Evolutionary conservation across 225 moss, liverwort and hornwort genomes (phyloP).

Genomic region (Ulota crispa): DNA sequence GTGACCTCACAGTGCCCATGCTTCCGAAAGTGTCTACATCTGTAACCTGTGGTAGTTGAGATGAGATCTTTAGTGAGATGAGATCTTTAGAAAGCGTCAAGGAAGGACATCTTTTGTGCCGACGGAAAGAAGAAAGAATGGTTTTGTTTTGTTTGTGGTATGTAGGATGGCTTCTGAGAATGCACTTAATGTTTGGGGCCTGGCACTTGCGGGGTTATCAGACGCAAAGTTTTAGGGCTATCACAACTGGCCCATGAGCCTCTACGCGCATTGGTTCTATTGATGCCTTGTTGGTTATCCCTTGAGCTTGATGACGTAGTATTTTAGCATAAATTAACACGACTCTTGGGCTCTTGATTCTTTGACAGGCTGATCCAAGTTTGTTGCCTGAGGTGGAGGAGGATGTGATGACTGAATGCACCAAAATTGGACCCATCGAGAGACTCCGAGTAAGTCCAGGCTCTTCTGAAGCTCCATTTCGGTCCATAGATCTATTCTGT

Average conservation of each 20-base stretch:
- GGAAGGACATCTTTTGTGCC: background rate
- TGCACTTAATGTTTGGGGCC: background rate
- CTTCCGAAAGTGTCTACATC: background rate
- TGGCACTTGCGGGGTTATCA: background rate
- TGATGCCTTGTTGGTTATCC: slow-evolving; percentile 2
- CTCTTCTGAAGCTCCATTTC: slow-evolving; percentile 9
- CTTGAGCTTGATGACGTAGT: background rate
- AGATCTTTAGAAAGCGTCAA: background rate
- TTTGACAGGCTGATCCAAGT: slow-evolving; percentile 74
- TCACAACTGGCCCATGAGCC: background rate
- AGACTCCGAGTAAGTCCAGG: slow-evolving; percentile 76
- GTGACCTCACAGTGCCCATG: background rate
- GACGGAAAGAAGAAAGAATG: background rate
- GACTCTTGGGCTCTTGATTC: slow-evolving; percentile 27
- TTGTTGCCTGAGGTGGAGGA: slow-evolving; percentile 88
- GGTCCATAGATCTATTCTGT: background rate
- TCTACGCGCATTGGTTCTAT: background rate
- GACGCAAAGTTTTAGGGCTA: background rate
- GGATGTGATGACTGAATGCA: slow-evolving; percentile 93
- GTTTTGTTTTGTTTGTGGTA: background rate
- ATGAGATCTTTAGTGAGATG: background rate
- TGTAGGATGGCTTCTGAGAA: background rate
- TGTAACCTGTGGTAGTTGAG: background rate
- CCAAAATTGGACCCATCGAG: slow-evolving; percentile 92
- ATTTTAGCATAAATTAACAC: background rate